Evolutionary conservation across 2,329 filamentous ascomycete genomes (phyloP).

Genomic region (Neospermospora avenae): DNA sequence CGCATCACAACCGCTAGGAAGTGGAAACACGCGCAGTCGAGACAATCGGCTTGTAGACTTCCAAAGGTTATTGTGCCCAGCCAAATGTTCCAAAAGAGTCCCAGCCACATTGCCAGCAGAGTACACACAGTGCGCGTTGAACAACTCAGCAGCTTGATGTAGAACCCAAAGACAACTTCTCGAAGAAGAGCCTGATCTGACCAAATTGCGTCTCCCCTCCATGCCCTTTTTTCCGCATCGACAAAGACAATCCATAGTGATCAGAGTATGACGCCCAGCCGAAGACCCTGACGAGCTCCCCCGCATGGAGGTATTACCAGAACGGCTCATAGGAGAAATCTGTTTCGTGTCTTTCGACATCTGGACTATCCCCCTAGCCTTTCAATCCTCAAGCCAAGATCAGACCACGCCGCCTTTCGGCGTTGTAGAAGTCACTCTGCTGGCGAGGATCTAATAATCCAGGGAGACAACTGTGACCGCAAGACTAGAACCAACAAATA

Average conservation of each 20-base stretch:
- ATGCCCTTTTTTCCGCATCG: slow-evolving; percentile 38
- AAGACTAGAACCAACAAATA: slow-evolving; percentile 71
- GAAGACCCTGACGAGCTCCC: slow-evolving; percentile 71
- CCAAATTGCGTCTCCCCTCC: slow-evolving; percentile 40
- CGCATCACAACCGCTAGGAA: slow-evolving; percentile 25
- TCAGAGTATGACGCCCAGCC: slow-evolving; percentile 66
- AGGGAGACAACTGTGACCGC: slow-evolving; percentile 66
- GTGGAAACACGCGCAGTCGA: slow-evolving; percentile 28
- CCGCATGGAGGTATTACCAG: slow-evolving; percentile 71
- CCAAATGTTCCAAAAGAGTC: slow-evolving; percentile 20
- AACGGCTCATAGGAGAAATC: slow-evolving; percentile 69
- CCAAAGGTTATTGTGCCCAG: slow-evolving; percentile 33
- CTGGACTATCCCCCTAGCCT: slow-evolving; percentile 54
- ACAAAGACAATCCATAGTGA: slow-evolving; percentile 55
- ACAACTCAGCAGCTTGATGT: slow-evolving; percentile 32
- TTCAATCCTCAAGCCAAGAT: slow-evolving; percentile 45
- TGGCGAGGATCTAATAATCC: slow-evolving; percentile 57
- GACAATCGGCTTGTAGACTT: slow-evolving; percentile 36
- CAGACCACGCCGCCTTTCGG: slow-evolving; percentile 50
- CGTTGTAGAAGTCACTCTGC: slow-evolving; percentile 31
- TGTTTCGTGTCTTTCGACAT: slow-evolving; percentile 50
- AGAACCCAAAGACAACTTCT: slow-evolving; percentile 51
- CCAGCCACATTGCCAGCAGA: slow-evolving; percentile 22
- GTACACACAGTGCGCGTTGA: slow-evolving; percentile 30
- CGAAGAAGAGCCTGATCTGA: slow-evolving; percentile 38